Percentiles rank a stretch among this genome's conserved stretches.
These are phyloP conservation scores for Galium porrigens DNA, from an alignment of 305 asterid species.

Conservation along the genomic window DNA sequence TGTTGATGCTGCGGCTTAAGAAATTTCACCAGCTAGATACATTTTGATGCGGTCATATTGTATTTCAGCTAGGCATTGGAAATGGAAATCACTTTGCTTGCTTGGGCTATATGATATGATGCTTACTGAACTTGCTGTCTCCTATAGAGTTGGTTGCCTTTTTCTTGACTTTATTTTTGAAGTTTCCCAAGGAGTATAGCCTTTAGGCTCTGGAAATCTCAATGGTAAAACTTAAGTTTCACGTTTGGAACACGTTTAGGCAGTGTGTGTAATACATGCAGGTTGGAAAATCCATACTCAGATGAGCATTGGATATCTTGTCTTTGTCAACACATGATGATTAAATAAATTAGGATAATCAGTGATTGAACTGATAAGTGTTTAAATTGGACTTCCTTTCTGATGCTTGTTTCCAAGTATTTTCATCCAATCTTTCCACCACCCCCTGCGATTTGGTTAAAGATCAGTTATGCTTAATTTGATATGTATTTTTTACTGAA, in stretches of 20 bases:
- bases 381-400: not conserved
- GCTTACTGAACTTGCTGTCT: not conserved
- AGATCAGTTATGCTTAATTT: not conserved
- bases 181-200: not conserved
- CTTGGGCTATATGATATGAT: not conserved
- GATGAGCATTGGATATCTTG: not conserved
- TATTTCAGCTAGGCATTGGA: not conserved
- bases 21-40: not conserved
- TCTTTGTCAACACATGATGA: not conserved
- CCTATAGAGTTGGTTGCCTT: not conserved
- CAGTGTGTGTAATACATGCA: not conserved
- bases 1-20: not conserved
- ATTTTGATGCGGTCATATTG: not conserved
- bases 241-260: not conserved
- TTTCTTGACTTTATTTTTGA: not conserved
- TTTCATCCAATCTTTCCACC: not conserved
- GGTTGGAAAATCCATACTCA: not conserved
- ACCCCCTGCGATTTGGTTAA: not conserved
- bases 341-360: not conserved
- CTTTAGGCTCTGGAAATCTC: not conserved
- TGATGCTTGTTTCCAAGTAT: not conserved
- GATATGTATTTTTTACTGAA: not conserved
- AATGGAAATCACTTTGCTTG: not conserved
- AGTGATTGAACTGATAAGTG: not conserved
- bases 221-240: not conserved